Percentiles rank a stretch among this genome's conserved stretches.
phyloP scores from a whole-genome alignment of 139 green algal genomes.

The Chlorella sp. region DNA sequence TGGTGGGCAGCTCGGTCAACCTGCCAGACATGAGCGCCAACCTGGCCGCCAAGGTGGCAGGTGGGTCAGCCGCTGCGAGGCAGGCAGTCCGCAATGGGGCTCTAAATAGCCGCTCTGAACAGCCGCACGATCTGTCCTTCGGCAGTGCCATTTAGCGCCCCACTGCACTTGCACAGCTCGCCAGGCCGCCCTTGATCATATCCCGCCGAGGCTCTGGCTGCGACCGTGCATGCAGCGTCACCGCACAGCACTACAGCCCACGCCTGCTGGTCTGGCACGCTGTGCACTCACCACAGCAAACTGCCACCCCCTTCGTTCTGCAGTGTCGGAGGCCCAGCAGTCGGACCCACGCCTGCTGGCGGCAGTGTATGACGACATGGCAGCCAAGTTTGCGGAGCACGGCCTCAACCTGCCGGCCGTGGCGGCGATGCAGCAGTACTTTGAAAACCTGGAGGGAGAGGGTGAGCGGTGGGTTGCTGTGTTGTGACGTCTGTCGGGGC shows the following conservation, averaged over 20 bases:
- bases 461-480: background rate
- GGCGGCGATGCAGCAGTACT: constrained; percentile 48
- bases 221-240: no score
- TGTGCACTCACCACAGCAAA: no score
- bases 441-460: constrained; percentile 29
- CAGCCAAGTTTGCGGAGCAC: constrained; percentile 35
- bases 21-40: constrained; percentile 51
- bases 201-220: no score
- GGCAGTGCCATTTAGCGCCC: no score
- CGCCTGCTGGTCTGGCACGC: no score
- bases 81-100: no score
- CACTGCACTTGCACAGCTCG: no score
- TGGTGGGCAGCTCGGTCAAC: constrained; percentile 32
- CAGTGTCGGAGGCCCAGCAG: constrained; percentile 41
- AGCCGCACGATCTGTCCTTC: no score
- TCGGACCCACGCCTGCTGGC: constrained; percentile 42
- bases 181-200: no score
- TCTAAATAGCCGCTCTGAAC: no score
- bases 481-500: no score
- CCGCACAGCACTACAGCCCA: no score
- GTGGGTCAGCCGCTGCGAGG: background rate
- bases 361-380: constrained; percentile 52
- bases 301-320: background rate
- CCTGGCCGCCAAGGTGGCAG: constrained; percentile 43
- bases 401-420: constrained; percentile 53